A percentile compares a stretch with the other conserved stretches of the same genome.
Conservation (phyloP, 208 protist species). For the Porcisia deanei region DNA sequence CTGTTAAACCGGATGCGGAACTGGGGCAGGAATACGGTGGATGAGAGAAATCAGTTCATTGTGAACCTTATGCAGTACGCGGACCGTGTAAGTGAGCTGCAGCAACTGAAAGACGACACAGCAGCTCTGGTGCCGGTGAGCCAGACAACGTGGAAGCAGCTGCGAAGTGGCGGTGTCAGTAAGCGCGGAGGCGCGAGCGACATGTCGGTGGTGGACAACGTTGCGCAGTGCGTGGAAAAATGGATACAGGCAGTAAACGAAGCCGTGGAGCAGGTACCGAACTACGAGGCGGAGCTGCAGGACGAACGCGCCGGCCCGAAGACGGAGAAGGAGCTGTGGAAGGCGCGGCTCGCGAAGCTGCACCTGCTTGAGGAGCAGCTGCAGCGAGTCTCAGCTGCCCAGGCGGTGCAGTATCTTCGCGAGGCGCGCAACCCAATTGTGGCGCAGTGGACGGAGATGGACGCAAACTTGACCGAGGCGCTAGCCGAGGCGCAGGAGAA, state of each 20-base stretch:
- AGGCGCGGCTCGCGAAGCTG: slow-evolving; percentile 91
- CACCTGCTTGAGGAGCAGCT: slow-evolving; percentile 93
- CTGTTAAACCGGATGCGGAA: slow-evolving; percentile 77
- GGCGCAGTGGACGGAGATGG: slow-evolving; percentile 88
- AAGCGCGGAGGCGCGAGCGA: slow-evolving; percentile 83
- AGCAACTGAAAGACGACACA: slow-evolving; percentile 81
- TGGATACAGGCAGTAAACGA: slow-evolving; percentile 78
- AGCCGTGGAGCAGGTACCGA: slow-evolving; percentile 73
- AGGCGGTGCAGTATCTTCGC: slow-evolving; percentile 91
- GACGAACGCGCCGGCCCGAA: slow-evolving; percentile 92
- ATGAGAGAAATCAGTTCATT: slow-evolving; percentile 89
- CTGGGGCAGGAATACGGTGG: slow-evolving; percentile 90
- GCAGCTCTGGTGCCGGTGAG: slow-evolving; percentile 56
- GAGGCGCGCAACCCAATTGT: slow-evolving; percentile 82
- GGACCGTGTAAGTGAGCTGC: slow-evolving; percentile 89
- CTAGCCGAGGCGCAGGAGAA: slow-evolving; percentile 98
- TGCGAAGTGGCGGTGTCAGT: slow-evolving; percentile 75
- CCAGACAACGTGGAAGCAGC: slow-evolving; percentile 75
- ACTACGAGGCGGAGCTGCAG: slow-evolving; percentile 90
- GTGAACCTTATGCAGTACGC: slow-evolving; percentile 84
- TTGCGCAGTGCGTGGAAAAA: slow-evolving; percentile 67
- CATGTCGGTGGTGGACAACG: slow-evolving; percentile 59
- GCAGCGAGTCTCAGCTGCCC: slow-evolving; percentile 62
- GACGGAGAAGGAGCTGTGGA: slow-evolving; percentile 96
- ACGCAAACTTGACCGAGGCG: slow-evolving; percentile 92